phyloP scores from a whole-genome alignment of 306 rosid genomes.

The Prunus campanulata region DNA sequence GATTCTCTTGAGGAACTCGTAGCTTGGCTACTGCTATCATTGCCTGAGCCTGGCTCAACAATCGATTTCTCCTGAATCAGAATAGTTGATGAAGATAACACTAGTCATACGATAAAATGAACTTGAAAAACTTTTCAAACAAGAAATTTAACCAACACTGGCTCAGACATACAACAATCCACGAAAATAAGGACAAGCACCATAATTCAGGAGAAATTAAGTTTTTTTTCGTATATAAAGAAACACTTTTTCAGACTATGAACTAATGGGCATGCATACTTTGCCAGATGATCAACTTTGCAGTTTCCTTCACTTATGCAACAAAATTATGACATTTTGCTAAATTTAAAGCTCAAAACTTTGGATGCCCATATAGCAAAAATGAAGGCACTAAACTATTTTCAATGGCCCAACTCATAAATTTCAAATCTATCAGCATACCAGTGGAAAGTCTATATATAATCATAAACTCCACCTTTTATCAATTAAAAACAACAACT shows the following conservation, averaged over 20 bases:
- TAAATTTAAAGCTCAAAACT: background rate
- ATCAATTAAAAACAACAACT: background rate
- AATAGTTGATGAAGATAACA: background rate
- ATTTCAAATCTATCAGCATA: background rate
- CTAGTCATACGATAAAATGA: background rate
- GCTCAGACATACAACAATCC: background rate
- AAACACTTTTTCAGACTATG: no score
- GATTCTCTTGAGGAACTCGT: conserved; percentile 33
- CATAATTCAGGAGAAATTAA: background rate
- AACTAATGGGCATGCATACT: no score
- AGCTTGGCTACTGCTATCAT: conserved; percentile 28
- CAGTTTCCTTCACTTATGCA: background rate
- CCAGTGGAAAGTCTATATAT: background rate
- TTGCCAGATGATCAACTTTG: no score
- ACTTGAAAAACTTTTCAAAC: background rate
- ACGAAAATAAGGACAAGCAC: background rate
- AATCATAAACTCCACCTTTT: background rate
- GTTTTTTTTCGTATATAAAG: no score
- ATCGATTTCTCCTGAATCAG: conserved; percentile 38
- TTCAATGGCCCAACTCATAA: background rate
- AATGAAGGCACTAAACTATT: background rate
- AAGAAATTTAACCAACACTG: background rate
- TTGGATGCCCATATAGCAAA: background rate
- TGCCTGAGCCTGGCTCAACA: conserved; percentile 37
- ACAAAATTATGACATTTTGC: background rate